phyloP scores from a whole-genome alignment of 495 filamentous ascomycete genomes.

The Neurospora sp. region DNA sequence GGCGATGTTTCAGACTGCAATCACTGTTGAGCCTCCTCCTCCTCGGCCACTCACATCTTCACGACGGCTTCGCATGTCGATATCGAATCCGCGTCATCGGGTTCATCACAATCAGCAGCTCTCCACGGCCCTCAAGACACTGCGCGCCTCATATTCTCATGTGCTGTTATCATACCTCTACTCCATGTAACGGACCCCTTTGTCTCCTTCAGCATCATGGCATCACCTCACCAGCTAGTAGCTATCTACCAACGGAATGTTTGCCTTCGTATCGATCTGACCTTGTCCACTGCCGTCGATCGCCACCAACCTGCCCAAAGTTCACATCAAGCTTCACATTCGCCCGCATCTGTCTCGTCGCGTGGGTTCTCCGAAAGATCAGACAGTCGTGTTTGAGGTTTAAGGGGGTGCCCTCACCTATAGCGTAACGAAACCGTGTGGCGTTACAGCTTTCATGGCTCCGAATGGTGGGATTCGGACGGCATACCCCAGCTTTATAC shows the following conservation, averaged over 20 bases:
- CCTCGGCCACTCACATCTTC: background rate
- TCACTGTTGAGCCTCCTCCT: background rate
- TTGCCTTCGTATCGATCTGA: background rate
- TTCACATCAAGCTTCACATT: background rate
- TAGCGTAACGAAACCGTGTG: conserved; percentile 15
- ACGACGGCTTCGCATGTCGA: background rate
- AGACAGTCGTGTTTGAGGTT: conserved; percentile 17
- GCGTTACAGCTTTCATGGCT: conserved; percentile 7
- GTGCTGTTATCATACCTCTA: background rate
- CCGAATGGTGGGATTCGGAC: conserved; percentile 10
- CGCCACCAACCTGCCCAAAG: background rate
- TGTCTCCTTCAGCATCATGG: background rate
- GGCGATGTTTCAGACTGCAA: background rate
- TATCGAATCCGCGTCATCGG: background rate
- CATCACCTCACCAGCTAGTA: background rate
- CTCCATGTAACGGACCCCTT: background rate
- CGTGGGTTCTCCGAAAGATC: background rate
- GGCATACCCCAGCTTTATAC: background rate
- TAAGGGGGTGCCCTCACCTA: conserved; percentile 14
- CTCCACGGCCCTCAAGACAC: background rate
- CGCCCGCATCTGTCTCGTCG: background rate
- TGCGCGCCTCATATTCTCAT: background rate
- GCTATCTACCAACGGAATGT: background rate
- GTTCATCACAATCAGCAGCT: background rate
- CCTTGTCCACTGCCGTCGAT: background rate